Percentiles rank a stretch among this genome's conserved stretches.
Conservation (phyloP, 177 flowering plant species). For the Tripterygium wilfordii region DNA sequence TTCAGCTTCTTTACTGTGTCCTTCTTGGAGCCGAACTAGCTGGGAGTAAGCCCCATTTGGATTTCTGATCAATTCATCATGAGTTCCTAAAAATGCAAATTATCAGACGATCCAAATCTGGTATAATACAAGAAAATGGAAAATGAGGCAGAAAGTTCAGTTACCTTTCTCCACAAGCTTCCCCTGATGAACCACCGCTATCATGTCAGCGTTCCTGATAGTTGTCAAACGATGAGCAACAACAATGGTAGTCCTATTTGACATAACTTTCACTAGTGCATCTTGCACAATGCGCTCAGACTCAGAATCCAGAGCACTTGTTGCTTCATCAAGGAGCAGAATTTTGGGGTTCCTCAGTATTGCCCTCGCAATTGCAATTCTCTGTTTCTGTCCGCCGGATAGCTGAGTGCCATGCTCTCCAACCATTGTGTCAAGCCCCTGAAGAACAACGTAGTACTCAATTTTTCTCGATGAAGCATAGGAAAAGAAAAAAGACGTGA, state of each 20-base stretch:
- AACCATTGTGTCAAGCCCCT: constrained; percentile 71
- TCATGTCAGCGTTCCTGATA: constrained; percentile 45
- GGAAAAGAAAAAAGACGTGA: not conserved
- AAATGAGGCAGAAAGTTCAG: not conserved
- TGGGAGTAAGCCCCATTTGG: constrained; percentile 66
- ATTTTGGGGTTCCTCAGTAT: constrained; percentile 64
- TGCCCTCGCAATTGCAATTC: constrained; percentile 71
- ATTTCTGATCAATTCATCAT: constrained; percentile 42
- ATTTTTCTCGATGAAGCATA: not conserved
- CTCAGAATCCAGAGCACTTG: constrained; percentile 68
- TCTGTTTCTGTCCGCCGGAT: constrained; percentile 80
- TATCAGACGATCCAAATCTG: not conserved
- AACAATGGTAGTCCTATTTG: constrained; percentile 49
- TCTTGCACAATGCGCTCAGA: constrained; percentile 60
- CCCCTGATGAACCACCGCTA: constrained; percentile 59
- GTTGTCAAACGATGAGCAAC: constrained; percentile 75
- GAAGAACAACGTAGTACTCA: not conserved
- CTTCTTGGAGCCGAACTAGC: constrained; percentile 49
- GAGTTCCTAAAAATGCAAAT: constrained; percentile 38
- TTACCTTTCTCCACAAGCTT: constrained; percentile 64
- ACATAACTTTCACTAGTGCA: constrained; percentile 49
- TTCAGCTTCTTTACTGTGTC: constrained; percentile 17
- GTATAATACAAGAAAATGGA: not conserved
- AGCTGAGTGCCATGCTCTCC: constrained; percentile 69
- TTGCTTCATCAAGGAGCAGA: constrained; percentile 75